Percentiles rank a stretch among this genome's conserved stretches.
Evolutionary conservation across 768 basidiomycete genomes (phyloP).

Genomic region (Boletus reticulatus): DNA sequence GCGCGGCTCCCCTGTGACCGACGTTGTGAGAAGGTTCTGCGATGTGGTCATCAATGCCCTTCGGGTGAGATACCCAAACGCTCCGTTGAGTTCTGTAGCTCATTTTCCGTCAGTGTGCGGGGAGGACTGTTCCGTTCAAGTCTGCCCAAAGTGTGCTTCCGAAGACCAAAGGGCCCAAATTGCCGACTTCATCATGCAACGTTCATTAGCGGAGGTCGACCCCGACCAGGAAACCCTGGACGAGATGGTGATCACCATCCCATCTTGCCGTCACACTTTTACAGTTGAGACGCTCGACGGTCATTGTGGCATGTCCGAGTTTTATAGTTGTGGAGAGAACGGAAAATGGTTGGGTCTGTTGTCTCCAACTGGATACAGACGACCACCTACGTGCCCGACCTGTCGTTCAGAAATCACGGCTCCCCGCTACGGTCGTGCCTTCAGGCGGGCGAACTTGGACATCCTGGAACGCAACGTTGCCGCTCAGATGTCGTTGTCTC

Average conservation of each 20-base stretch:
- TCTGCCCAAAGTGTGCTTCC: constrained; percentile 51
- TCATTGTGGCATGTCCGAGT: constrained; percentile 46
- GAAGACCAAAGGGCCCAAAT: constrained; percentile 37
- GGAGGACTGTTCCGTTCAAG: constrained; percentile 55
- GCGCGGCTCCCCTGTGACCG: constrained; percentile 61
- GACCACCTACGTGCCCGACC: constrained; percentile 57
- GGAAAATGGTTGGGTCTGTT: constrained; percentile 45
- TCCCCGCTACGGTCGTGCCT: constrained; percentile 57
- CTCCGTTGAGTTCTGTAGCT: not conserved
- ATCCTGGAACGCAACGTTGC: constrained; percentile 65
- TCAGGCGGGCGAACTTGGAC: constrained; percentile 62
- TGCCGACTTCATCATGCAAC: constrained; percentile 60
- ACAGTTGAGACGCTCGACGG: constrained; percentile 74
- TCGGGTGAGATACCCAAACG: constrained; percentile 44
- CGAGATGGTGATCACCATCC: constrained; percentile 58
- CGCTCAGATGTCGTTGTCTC: constrained; percentile 44
- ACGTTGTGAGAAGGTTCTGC: constrained; percentile 46
- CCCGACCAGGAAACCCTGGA: constrained; percentile 39
- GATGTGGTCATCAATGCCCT: constrained; percentile 65
- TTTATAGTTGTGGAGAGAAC: constrained; percentile 39
- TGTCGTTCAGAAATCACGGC: constrained; percentile 58
- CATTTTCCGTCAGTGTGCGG: constrained; percentile 52
- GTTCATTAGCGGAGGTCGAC: constrained; percentile 48
- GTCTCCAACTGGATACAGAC: constrained; percentile 38
- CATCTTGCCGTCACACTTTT: constrained; percentile 60